These are phyloP conservation scores for Clavispora carvajalis DNA, from an alignment of 805 yeast genomes.

Conservation along the genomic window DNA sequence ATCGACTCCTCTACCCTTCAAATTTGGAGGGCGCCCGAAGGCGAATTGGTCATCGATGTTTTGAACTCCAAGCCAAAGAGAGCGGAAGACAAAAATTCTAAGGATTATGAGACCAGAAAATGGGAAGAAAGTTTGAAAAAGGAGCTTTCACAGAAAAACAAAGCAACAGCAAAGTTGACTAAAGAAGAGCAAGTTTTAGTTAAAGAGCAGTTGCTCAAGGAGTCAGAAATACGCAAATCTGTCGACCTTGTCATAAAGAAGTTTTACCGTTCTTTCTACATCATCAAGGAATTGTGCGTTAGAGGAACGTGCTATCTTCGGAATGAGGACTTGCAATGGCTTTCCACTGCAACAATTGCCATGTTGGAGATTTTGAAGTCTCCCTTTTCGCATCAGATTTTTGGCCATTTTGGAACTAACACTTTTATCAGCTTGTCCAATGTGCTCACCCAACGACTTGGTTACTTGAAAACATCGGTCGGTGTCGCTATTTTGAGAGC, in stretches of 20 bases:
- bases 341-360: conserved; percentile 53
- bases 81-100: conserved; percentile 62
- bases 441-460: conserved; percentile 49
- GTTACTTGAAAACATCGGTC: conserved; percentile 43
- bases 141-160: conserved; percentile 59
- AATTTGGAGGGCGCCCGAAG: conserved; percentile 69
- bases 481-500: conserved; percentile 71
- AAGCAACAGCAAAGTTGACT: conserved; percentile 46
- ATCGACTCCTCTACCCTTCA: conserved; percentile 47
- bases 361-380: conserved; percentile 43
- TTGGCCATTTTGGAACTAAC: conserved; percentile 41
- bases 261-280: conserved; percentile 45
- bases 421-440: conserved; percentile 53
- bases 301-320: conserved; percentile 35
- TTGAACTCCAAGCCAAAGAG: conserved; percentile 39
- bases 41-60: conserved; percentile 63
- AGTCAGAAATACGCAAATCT: conserved; percentile 47
- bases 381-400: conserved; percentile 24
- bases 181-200: conserved; percentile 70
- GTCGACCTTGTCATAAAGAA: conserved; percentile 35
- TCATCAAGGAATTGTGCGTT: conserved; percentile 50
- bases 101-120: conserved; percentile 76
- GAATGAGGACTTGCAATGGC: conserved; percentile 69
- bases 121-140: conserved; percentile 87
- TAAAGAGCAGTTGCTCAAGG: conserved; percentile 58